Evolutionary conservation across 2,329 filamentous ascomycete species (phyloP).

Genomic region (Cryphonectria nitschkei): DNA sequence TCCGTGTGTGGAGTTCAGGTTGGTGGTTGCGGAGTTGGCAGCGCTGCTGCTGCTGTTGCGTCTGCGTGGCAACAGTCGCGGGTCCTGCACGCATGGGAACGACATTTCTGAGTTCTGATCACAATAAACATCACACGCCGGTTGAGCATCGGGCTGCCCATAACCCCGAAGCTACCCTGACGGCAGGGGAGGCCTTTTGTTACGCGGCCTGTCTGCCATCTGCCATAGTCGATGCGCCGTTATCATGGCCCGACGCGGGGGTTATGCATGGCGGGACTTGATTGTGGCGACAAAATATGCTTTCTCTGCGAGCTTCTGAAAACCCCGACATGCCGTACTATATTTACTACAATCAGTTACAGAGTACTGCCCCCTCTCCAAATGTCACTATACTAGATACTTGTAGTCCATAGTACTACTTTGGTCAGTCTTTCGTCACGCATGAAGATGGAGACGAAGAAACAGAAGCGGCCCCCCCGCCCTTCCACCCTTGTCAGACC

Average conservation of each 20-base stretch:
- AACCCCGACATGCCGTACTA: not conserved
- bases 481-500: not conserved
- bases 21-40: not conserved
- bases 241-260: not conserved
- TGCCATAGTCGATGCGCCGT: not conserved
- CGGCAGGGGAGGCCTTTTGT: not conserved
- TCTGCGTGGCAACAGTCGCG: not conserved
- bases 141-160: not conserved
- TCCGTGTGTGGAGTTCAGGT: not conserved
- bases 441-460: not conserved
- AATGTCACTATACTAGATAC: not conserved
- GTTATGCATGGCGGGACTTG: not conserved
- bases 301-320: not conserved
- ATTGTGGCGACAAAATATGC: not conserved
- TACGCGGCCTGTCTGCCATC: constrained; percentile 8
- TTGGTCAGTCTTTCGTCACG: not conserved
- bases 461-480: not conserved
- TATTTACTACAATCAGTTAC: not conserved
- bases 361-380: not conserved
- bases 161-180: not conserved
- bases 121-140: not conserved
- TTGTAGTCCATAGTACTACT: not conserved
- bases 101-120: not conserved
- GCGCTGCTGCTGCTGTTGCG: not conserved
- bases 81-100: not conserved